These are phyloP conservation scores for Leptographium lundbergii DNA, from an alignment of 2,329 filamentous ascomycete genomes.

Conservation along the genomic window DNA sequence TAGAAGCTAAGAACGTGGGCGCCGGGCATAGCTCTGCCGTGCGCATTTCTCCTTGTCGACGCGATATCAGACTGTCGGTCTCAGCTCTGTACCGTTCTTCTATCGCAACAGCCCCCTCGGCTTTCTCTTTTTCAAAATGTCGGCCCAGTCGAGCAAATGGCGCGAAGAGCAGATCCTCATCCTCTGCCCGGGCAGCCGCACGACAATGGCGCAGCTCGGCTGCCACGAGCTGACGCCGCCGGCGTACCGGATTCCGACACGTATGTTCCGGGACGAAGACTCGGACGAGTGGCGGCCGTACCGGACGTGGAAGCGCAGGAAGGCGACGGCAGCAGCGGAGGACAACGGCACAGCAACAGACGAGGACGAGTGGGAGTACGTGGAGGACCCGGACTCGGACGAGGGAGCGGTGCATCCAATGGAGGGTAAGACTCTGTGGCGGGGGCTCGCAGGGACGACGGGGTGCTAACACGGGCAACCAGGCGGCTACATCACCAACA, in stretches of 20 bases:
- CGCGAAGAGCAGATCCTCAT: conserved; percentile 54
- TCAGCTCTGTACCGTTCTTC: background rate
- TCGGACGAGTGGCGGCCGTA: conserved; percentile 66
- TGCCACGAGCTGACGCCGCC: conserved; percentile 85
- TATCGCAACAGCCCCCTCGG: background rate
- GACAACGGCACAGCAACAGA: conserved; percentile 2
- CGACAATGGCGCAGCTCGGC: conserved; percentile 81
- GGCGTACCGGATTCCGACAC: conserved; percentile 72
- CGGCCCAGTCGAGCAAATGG: conserved; percentile 45
- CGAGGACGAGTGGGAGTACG: conserved; percentile 50
- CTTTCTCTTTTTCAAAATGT: conserved; percentile 26
- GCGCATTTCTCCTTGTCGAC: background rate
- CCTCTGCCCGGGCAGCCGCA: conserved; percentile 75
- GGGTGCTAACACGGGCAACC: conserved; percentile 5
- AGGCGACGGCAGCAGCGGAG: conserved; percentile 21
- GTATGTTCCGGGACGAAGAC: conserved; percentile 84
- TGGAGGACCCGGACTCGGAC: conserved; percentile 78
- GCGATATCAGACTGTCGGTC: background rate
- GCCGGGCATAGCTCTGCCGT: conserved; percentile 6
- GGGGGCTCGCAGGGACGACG: background rate
- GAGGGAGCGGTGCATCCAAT: conserved; percentile 89
- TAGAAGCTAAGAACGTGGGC: conserved; percentile 4
- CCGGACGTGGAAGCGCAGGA: conserved; percentile 57
- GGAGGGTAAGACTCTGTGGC: conserved; percentile 2
- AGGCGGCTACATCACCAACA: conserved; percentile 75